Conservation (phyloP, 768 basidiomycete genomes). For the Auriscalpium orientale region DNA sequence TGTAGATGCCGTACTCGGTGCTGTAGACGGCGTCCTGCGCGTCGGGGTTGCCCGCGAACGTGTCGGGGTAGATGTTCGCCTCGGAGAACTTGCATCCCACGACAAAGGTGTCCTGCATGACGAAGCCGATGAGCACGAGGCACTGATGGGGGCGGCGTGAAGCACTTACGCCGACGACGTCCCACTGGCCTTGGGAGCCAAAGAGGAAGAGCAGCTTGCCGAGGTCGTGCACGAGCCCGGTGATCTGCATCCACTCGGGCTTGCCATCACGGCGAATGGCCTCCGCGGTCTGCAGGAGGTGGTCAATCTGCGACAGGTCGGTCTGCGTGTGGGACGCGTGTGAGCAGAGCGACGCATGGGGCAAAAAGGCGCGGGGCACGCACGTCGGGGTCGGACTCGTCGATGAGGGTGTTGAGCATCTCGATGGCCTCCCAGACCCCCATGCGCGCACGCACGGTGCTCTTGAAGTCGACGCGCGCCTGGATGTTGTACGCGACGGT, state of each 20-base stretch:
- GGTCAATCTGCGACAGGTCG: slow-evolving; percentile 77
- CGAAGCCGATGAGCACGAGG: not conserved
- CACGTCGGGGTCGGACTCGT: slow-evolving; percentile 89
- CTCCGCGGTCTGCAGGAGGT: slow-evolving; percentile 87
- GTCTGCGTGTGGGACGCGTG: slow-evolving; percentile 37
- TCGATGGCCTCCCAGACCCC: slow-evolving; percentile 81
- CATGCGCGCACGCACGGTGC: slow-evolving; percentile 64
- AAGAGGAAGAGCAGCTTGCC: slow-evolving; percentile 84
- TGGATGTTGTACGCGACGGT: slow-evolving; percentile 80
- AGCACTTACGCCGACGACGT: slow-evolving; percentile 74
- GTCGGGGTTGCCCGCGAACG: slow-evolving; percentile 72
- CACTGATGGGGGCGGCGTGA: not conserved
- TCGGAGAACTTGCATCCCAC: slow-evolving; percentile 85
- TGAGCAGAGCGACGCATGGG: not conserved
- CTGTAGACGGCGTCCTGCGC: slow-evolving; percentile 55
- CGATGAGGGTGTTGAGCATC: slow-evolving; percentile 77
- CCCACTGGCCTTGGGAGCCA: slow-evolving; percentile 88
- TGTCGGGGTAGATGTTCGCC: slow-evolving; percentile 74
- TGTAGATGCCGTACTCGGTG: slow-evolving; percentile 67
- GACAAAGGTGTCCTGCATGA: slow-evolving; percentile 56
- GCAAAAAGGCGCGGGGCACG: slow-evolving; percentile 9
- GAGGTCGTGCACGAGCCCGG: slow-evolving; percentile 82
- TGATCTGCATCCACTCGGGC: slow-evolving; percentile 90
- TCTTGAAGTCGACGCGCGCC: slow-evolving; percentile 69
- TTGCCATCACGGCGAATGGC: slow-evolving; percentile 80